Conservation (phyloP, 805 yeast species). For the Wickerhamomyces bisporus region DNA sequence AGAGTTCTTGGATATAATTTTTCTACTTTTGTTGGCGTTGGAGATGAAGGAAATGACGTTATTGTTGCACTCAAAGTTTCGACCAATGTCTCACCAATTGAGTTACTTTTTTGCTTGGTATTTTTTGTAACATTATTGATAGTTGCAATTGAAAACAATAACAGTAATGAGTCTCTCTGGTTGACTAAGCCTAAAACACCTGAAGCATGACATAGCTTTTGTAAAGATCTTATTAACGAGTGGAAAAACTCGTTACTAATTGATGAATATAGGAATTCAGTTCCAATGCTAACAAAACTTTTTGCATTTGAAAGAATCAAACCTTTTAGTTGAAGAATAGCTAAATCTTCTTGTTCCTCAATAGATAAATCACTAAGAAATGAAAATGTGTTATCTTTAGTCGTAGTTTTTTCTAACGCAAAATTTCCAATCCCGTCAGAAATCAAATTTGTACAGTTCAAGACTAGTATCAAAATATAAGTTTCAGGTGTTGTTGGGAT, state of each 20-base stretch:
- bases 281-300: slow-evolving; percentile 38
- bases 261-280: slow-evolving; percentile 55
- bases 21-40: slow-evolving; percentile 8
- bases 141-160: slow-evolving; percentile 41
- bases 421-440: slow-evolving; percentile 65
- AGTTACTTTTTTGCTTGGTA: slow-evolving; percentile 26
- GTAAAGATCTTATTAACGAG: slow-evolving; percentile 62
- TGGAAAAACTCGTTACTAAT: slow-evolving; percentile 71
- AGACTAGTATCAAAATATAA: slow-evolving; percentile 55
- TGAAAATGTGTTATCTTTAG: slow-evolving; percentile 9
- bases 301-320: slow-evolving; percentile 33
- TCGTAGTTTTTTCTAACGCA: slow-evolving; percentile 37
- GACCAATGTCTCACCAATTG: slow-evolving; percentile 47
- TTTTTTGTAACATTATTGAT: slow-evolving; percentile 35
- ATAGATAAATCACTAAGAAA: slow-evolving; percentile 11
- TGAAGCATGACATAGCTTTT: slow-evolving; percentile 74
- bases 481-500: slow-evolving; percentile 65
- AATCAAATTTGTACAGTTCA: slow-evolving; percentile 45
- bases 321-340: slow-evolving; percentile 12
- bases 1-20: slow-evolving; percentile 38
- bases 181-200: slow-evolving; percentile 61
- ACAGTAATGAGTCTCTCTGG: slow-evolving; percentile 53
- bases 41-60: slow-evolving; percentile 11
- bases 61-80: slow-evolving; percentile 31
- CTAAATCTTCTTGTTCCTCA: slow-evolving; percentile 10